Conservation (phyloP, 106 monocot genomes). For the Iris macrosiphon region DNA sequence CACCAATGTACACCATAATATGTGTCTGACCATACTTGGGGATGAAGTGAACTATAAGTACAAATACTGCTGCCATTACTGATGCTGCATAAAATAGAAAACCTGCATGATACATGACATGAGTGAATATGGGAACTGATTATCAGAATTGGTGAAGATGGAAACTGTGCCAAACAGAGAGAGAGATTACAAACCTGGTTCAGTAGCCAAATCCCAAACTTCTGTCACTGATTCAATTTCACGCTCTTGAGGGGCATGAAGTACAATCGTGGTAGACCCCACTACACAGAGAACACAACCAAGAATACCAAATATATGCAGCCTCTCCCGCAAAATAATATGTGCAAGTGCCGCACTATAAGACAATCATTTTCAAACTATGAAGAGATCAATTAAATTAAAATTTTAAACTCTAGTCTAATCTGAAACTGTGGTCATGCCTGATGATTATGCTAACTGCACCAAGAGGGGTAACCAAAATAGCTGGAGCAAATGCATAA, state of each 20-base stretch:
- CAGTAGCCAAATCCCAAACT: constrained; percentile 93
- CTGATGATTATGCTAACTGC: constrained; percentile 97
- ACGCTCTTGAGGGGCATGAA: constrained; percentile 93
- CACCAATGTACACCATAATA: constrained; percentile 81
- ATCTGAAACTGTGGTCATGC: constrained; percentile 18
- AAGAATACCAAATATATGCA: constrained; percentile 87
- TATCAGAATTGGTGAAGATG: neutral
- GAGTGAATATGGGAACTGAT: neutral
- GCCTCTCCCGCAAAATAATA: constrained; percentile 70
- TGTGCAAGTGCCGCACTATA: constrained; percentile 85
- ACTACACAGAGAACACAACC: constrained; percentile 89
- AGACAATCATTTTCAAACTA: too few species aligned
- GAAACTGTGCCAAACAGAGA: neutral
- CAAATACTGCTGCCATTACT: constrained; percentile 36
- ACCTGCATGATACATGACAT: constrained; percentile 27
- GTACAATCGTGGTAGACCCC: constrained; percentile 86
- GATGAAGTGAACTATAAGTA: constrained; percentile 62
- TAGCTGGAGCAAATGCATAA: constrained; percentile 96
- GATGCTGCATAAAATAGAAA: constrained; percentile 62
- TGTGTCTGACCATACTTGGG: constrained; percentile 83
- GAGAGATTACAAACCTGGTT: constrained; percentile 56
- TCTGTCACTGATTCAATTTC: constrained; percentile 73
- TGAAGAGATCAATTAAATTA: neutral
- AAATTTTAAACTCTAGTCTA: constrained; percentile 2
- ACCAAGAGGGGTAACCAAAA: constrained; percentile 94